Evolutionary conservation across 140 eudicot genomes (phyloP), one percentile per base, ranked within the genome.

Genomic region (Stevia rebaudiana): DNA sequence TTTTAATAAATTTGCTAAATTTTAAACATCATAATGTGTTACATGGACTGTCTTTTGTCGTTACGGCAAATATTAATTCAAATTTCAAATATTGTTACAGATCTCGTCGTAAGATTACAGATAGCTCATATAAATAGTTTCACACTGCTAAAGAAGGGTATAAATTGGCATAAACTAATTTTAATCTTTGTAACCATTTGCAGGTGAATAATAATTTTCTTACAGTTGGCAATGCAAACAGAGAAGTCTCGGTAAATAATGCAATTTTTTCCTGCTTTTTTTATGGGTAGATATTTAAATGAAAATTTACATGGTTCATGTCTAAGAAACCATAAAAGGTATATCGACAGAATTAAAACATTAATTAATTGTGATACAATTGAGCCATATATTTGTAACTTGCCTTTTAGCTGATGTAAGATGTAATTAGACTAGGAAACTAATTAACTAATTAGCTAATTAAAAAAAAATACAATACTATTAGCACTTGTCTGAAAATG

Each of bases 161-260:
- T 42, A 30, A 13, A 19, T 52, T 57, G 49, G 15, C 22, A 31
- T n/a, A 24, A 55, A 61, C 72, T 61, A 68, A 72, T 53, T 40
- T 22, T 37, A 48, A 62, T 64, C 4, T 65, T 54, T 7, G n/a
- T 57, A 17, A 68, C 51, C 61, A 60, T 36, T 30, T 75, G 63
- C 96, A 91, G 96, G 94, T 92, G 68, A 92, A 92, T 77, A 92
- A 92, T 68, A 92, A 92, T 85, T 85, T 92, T 63, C 95, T 92
- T 73, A 77, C 95, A 13, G 94, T 76, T 59, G 98, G 98, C 52
- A 92, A 84, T 71, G 92, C 89, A 35, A 83, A 88, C 78, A 88
- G 77, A 74, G 96, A 92, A 83, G 81, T 88, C 28, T 82, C 76
- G 84, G 98, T 91, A 81, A 82, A 33, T 49, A 52, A 46, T 42